Evolutionary conservation across 306 rosid species (phyloP).

Genomic region (Vigna radiata): DNA sequence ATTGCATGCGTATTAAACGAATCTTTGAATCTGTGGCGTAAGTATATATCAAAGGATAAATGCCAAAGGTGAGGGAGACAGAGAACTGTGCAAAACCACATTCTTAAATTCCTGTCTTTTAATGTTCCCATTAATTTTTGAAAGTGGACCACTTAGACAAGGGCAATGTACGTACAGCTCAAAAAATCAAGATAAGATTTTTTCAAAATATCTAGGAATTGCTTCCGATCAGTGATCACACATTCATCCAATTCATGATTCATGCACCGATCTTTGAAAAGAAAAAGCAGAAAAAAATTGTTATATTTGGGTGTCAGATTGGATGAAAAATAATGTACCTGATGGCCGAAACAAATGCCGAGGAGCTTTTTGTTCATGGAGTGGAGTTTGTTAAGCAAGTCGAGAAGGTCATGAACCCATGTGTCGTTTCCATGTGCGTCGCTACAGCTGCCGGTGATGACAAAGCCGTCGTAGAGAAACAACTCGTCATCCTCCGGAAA

Average conservation of each 20-base stretch:
- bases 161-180: not conserved
- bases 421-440: slow-evolving; percentile 80
- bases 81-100: not conserved
- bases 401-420: slow-evolving; percentile 70
- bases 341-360: slow-evolving; percentile 95
- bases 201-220: not conserved
- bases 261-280: not conserved
- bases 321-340: slow-evolving; percentile 50
- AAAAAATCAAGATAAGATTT: not conserved
- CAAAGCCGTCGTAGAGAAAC: slow-evolving; percentile 68
- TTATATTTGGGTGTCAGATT: too few species aligned
- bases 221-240: not conserved
- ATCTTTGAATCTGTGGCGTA: not conserved
- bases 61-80: not conserved
- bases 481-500: slow-evolving; percentile 69
- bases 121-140: not conserved
- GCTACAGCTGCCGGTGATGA: slow-evolving; percentile 83
- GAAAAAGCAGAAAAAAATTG: too few species aligned
- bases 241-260: not conserved
- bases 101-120: not conserved
- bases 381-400: slow-evolving; percentile 59
- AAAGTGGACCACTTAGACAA: slow-evolving; percentile 19
- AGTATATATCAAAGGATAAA: not conserved
- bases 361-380: slow-evolving; percentile 69
- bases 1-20: not conserved